Percentiles rank a stretch among this genome's conserved stretches.
These are phyloP conservation scores for Aspergillus persii DNA, from an alignment of 2,329 filamentous ascomycete genomes.

Conservation along the genomic window DNA sequence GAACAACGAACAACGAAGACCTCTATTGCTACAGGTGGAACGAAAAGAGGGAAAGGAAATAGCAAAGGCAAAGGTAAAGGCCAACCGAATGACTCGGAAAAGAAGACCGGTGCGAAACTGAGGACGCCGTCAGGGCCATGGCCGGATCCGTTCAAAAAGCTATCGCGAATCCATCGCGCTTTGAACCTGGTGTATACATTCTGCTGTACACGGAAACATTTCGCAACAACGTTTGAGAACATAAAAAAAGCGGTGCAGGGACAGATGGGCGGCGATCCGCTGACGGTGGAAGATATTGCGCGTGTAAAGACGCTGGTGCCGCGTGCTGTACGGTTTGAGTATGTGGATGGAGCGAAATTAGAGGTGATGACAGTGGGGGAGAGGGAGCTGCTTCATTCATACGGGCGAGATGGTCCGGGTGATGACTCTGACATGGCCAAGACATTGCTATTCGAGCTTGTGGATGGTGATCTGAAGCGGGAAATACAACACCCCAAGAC, in stretches of 20 bases:
- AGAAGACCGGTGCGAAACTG: slow-evolving; percentile 14
- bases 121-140: slow-evolving; percentile 55
- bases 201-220: slow-evolving; percentile 86
- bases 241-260: slow-evolving; percentile 81
- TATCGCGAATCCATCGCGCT: slow-evolving; percentile 76
- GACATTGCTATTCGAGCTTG: slow-evolving; percentile 85
- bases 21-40: not conserved
- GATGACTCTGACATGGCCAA: slow-evolving; percentile 43
- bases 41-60: not conserved
- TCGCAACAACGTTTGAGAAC: slow-evolving; percentile 87
- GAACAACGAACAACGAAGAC: not conserved
- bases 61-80: not conserved
- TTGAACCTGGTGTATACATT: slow-evolving; percentile 94
- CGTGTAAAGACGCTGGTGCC: slow-evolving; percentile 76
- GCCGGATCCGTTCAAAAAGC: slow-evolving; percentile 69
- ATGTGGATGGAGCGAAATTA: slow-evolving; percentile 79
- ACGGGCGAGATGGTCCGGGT: slow-evolving; percentile 44
- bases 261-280: slow-evolving; percentile 64
- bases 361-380: slow-evolving; percentile 69
- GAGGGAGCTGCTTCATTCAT: slow-evolving; percentile 57
- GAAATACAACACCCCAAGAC: slow-evolving; percentile 71
- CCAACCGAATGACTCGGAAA: not conserved
- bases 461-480: slow-evolving; percentile 85
- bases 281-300: slow-evolving; percentile 76
- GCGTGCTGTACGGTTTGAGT: slow-evolving; percentile 75